phyloP scores from a whole-genome alignment of 345 rosid species.

The Eucalyptus tenuipes region DNA sequence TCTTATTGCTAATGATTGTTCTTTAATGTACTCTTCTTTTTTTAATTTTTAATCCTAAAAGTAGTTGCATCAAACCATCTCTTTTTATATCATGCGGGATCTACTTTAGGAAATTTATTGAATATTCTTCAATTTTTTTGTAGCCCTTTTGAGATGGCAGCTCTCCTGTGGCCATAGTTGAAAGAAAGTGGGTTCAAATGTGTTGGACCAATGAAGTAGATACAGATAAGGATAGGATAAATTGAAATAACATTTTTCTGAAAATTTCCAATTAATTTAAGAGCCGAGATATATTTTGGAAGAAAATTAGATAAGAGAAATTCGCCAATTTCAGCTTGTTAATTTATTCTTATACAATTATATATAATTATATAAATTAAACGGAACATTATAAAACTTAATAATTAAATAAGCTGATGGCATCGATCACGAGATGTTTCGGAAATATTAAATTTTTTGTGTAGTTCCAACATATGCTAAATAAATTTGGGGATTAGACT shows the following conservation, averaged over 20 bases:
- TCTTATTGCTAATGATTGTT: background rate
- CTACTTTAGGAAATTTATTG: background rate
- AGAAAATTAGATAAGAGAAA: background rate
- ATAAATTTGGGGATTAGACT: background rate
- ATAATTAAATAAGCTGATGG: background rate
- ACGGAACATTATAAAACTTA: background rate
- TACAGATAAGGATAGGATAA: background rate
- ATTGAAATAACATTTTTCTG: background rate
- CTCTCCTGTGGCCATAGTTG: background rate
- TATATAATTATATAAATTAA: background rate
- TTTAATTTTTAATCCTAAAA: fast-evolving
- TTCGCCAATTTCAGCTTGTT: fast-evolving
- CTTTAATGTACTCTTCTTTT: background rate
- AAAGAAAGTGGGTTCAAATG: background rate
- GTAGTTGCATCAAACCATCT: background rate
- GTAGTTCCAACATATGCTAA: background rate
- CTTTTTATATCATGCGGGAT: background rate
- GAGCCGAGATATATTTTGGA: background rate
- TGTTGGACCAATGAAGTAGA: background rate
- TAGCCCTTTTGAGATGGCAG: background rate
- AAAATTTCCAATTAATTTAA: background rate
- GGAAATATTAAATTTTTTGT: background rate
- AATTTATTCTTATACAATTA: background rate
- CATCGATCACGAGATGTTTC: background rate
- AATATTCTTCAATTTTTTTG: background rate